Base-by-base conservation (phyloP, 768 basidiomycete genomes). In the Bullera alba region DNA sequence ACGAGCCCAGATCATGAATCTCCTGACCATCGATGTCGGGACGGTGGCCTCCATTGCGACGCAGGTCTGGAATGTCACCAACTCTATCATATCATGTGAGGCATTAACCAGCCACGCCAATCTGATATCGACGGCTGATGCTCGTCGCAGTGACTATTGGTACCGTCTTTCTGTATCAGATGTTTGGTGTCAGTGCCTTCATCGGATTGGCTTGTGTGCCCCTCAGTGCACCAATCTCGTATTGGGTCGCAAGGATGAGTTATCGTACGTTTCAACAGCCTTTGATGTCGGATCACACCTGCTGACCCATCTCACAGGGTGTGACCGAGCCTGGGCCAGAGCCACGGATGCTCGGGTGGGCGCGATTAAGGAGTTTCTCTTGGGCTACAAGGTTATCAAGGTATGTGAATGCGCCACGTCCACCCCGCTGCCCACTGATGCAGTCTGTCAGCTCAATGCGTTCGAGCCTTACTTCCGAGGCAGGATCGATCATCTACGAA, bases 321-420 rank as follows among this genome's bases (percentile, higher is more conserved):
- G n/a, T 28, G 66, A 70, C 42, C 60, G 56, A 42, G 61, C 46
- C n/a, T 61, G 61, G 53, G 51, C 56, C n/a, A 32, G 44, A 21
- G 47, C 56, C 0, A 32, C 60, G 15, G 69, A 70, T 50, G 64
- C 63, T 1, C 53, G 66, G 21, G 61, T 54, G 0, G 50, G 56
- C 5, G 69, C 66, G 3, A 54, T 67, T 43, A 63, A 66, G 26
- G 69, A 70, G 47, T 54, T 64, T 19, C 37, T 70, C 17, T 32
- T 60, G 14, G 56, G 66, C 14, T 56, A 63, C 53, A 70, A 68
- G 41, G 66, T 66, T 1, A 61, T 70, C 61, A 70, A 70, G 48
- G 65, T 67, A 22, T 14, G 63, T 57, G 12, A 22, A 39, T 10
- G 38, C 38, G 32, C n/a, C n/a, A n/a, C n/a, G n/a, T 34, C 32